A percentile compares a stretch with the other conserved stretches of the same genome.
Evolutionary conservation across 495 filamentous ascomycete genomes (phyloP).

Genomic region (Aspergillus conjunctus): DNA sequence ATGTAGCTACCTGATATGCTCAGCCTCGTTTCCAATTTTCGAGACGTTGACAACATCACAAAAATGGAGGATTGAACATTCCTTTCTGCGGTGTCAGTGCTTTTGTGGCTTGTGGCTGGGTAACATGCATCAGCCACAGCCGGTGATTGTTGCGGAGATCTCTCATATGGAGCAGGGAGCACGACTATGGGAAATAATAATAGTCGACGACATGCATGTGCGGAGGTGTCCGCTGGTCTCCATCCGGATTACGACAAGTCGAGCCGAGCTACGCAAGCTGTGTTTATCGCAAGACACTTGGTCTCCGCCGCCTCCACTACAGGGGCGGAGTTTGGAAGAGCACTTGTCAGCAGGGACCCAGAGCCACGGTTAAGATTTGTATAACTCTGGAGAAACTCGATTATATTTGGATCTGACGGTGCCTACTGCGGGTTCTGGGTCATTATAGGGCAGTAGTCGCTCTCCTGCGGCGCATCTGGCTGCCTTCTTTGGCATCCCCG

Average conservation of each 20-base stretch:
- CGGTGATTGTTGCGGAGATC: background rate
- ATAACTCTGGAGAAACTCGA: background rate
- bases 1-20: background rate
- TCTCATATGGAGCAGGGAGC: background rate
- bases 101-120: background rate
- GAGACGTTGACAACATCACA: background rate
- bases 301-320: background rate
- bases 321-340: background rate
- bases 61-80: too few species aligned
- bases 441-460: background rate
- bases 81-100: background rate
- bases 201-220: background rate
- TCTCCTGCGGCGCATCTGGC: background rate
- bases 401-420: conserved; percentile 1
- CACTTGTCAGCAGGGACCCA: background rate
- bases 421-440: background rate
- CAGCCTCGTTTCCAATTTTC: background rate
- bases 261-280: background rate
- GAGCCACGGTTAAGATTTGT: background rate
- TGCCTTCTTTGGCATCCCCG: background rate
- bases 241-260: conserved; percentile 8
- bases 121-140: background rate
- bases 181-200: background rate
- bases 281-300: conserved; percentile 1
- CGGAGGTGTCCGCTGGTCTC: conserved; percentile 10